Conservation (phyloP, 192 early-diverging fungal species). For the Backusella morwellensis region DNA sequence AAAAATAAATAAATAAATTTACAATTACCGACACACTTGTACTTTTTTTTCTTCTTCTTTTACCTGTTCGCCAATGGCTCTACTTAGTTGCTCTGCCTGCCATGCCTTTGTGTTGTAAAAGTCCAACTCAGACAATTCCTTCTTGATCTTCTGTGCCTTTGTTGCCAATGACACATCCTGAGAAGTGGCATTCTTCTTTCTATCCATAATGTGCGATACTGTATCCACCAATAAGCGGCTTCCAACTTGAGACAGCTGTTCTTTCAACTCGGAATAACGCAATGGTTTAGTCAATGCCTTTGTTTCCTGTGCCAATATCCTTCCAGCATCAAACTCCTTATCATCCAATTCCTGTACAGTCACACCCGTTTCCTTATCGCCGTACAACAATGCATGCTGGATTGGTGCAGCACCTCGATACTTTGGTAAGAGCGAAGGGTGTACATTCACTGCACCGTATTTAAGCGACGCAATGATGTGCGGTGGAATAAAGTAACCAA, state of each 20-base stretch:
- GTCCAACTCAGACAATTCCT: conserved; percentile 52
- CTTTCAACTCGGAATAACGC: neutral
- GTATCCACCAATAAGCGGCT: conserved; percentile 60
- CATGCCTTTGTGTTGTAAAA: conserved; percentile 62
- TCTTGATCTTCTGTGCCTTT: conserved; percentile 66
- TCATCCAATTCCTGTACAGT: conserved; percentile 86
- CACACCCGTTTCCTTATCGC: conserved; percentile 72
- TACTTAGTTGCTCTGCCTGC: conserved; percentile 60
- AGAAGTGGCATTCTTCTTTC: conserved; percentile 50
- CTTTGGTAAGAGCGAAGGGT: conserved; percentile 91
- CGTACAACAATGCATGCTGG: conserved; percentile 79
- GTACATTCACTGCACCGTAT: conserved; percentile 79
- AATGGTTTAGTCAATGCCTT: neutral
- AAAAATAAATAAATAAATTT: conserved; percentile 8
- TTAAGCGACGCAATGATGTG: conserved; percentile 67
- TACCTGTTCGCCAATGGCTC: conserved; percentile 77
- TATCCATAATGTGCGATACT: conserved; percentile 55
- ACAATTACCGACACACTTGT: neutral
- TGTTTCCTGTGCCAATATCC: conserved; percentile 68
- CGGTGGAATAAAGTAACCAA: conserved; percentile 86
- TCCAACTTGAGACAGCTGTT: conserved; percentile 52
- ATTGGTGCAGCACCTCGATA: conserved; percentile 94
- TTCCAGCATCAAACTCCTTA: conserved; percentile 80
- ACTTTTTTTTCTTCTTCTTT: neutral
- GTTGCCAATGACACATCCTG: conserved; percentile 69